Conservation (phyloP, 805 yeast genomes). For the Sugiyamaella lignohabitans region DNA sequence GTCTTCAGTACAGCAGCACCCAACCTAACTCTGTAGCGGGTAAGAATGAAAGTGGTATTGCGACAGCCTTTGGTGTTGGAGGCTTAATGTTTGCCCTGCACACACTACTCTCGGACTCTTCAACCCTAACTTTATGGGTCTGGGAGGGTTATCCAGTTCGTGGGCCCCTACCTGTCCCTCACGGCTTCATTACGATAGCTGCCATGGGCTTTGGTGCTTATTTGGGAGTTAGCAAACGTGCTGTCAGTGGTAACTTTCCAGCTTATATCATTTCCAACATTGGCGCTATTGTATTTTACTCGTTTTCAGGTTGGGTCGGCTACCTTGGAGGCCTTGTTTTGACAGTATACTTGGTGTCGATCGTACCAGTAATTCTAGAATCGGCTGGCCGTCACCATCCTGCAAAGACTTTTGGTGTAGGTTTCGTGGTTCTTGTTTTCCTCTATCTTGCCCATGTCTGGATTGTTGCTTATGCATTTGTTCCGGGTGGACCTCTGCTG, state of each 20-base stretch:
- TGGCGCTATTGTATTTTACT: constrained; percentile 47
- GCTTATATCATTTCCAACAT: constrained; percentile 39
- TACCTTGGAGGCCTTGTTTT: constrained; percentile 64
- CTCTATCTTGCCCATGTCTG: constrained; percentile 80
- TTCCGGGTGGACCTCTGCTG: constrained; percentile 83
- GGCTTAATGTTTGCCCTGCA: constrained; percentile 64
- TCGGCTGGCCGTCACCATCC: constrained; percentile 51
- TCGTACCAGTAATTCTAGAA: constrained; percentile 55
- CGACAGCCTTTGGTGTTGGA: constrained; percentile 67
- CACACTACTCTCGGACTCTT: constrained; percentile 74
- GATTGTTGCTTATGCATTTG: constrained; percentile 98
- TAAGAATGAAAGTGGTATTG: constrained; percentile 27
- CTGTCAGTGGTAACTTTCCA: constrained; percentile 29
- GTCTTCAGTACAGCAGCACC: constrained; percentile 17
- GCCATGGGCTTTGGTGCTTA: constrained; percentile 54
- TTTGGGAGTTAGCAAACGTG: constrained; percentile 34
- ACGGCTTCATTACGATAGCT: constrained; percentile 60
- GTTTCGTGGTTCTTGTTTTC: constrained; percentile 43
- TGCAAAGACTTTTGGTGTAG: constrained; percentile 39
- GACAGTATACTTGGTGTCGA: constrained; percentile 53
- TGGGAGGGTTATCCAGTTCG: constrained; percentile 91
- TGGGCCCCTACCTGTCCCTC: constrained; percentile 85
- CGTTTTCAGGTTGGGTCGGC: constrained; percentile 61
- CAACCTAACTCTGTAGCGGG: constrained; percentile 23
- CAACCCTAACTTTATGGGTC: constrained; percentile 86